phyloP scores from a whole-genome alignment of 2,329 filamentous ascomycete genomes.

The Phialocephala sp. region DNA sequence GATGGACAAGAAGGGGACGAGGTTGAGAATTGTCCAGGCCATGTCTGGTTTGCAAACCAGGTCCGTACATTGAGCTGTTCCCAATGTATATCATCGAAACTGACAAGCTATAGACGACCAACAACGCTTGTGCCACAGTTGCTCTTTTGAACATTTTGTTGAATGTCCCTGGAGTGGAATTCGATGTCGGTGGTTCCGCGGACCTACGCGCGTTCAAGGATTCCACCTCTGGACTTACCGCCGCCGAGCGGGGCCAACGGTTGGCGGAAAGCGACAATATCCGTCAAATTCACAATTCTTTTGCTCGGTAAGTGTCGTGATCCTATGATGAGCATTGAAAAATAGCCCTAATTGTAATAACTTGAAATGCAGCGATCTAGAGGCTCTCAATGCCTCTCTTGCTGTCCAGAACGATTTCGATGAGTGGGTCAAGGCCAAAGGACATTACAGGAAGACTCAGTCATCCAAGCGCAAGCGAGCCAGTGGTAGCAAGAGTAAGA shows the following conservation, averaged over 20 bases:
- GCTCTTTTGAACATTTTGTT: constrained; percentile 93
- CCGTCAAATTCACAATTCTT: constrained; percentile 85
- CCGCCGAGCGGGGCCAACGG: constrained; percentile 75
- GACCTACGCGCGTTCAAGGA: constrained; percentile 75
- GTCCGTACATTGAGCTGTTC: constrained; percentile 48
- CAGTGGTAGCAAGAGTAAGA: constrained; percentile 44
- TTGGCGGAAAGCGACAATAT: constrained; percentile 79
- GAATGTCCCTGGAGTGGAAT: constrained; percentile 61
- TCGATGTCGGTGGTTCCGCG: constrained; percentile 68
- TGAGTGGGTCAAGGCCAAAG: constrained; percentile 33
- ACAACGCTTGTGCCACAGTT: constrained; percentile 90
- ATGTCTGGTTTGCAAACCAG: constrained; percentile 95
- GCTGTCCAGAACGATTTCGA: constrained; percentile 60
- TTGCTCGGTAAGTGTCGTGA: constrained; percentile 63
- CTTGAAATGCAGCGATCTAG: constrained; percentile 62
- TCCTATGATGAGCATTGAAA: background rate
- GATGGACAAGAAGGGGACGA: constrained; percentile 54
- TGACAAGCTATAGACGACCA: constrained; percentile 62
- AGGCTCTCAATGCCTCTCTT: constrained; percentile 76
- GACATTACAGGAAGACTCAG: constrained; percentile 46
- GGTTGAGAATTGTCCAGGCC: constrained; percentile 60
- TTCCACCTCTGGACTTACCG: constrained; percentile 70
- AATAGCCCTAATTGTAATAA: background rate
- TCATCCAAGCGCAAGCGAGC: constrained; percentile 28
- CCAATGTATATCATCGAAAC: constrained; percentile 6